Evolutionary conservation across 805 yeast species (phyloP).

Genomic region (Spathaspora girioi): DNA sequence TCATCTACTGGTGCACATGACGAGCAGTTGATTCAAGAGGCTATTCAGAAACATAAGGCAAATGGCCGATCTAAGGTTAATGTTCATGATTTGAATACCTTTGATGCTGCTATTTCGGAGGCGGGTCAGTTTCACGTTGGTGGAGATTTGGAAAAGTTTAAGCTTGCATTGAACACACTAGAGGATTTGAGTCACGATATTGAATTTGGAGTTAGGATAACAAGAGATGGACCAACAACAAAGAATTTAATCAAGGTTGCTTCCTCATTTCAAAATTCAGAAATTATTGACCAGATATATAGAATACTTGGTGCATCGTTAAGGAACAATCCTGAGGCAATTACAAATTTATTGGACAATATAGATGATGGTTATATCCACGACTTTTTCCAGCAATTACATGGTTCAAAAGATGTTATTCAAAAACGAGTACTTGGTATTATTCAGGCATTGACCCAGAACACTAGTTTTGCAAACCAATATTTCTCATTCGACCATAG

Average conservation of each 20-base stretch:
- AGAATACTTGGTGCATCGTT: constrained; percentile 64
- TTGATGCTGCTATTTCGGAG: constrained; percentile 13
- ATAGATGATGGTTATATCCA: constrained; percentile 16
- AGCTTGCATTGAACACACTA: constrained; percentile 38
- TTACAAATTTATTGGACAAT: constrained; percentile 29
- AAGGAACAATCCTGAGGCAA: constrained; percentile 70
- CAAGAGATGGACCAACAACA: constrained; percentile 33
- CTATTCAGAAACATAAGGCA: not conserved
- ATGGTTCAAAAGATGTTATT: constrained; percentile 23
- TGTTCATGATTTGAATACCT: constrained; percentile 15
- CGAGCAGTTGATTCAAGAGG: constrained; percentile 1
- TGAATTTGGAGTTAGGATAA: constrained; percentile 52
- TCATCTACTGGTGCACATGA: not conserved
- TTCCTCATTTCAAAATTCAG: constrained; percentile 4
- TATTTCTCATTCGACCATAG: constrained; percentile 19
- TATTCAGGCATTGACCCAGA: constrained; percentile 42
- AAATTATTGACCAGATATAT: constrained; percentile 48
- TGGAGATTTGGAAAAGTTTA: constrained; percentile 17
- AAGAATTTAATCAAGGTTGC: constrained; percentile 24
- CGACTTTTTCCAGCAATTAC: constrained; percentile 19
- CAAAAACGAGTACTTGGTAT: constrained; percentile 52
- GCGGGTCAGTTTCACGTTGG: constrained; percentile 9
- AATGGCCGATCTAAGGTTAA: constrained; percentile 4
- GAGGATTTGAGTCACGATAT: constrained; percentile 65
- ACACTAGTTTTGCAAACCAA: constrained; percentile 26